Conservation (phyloP, 495 filamentous ascomycete genomes). For the Aspergillus haitiensis region DNA sequence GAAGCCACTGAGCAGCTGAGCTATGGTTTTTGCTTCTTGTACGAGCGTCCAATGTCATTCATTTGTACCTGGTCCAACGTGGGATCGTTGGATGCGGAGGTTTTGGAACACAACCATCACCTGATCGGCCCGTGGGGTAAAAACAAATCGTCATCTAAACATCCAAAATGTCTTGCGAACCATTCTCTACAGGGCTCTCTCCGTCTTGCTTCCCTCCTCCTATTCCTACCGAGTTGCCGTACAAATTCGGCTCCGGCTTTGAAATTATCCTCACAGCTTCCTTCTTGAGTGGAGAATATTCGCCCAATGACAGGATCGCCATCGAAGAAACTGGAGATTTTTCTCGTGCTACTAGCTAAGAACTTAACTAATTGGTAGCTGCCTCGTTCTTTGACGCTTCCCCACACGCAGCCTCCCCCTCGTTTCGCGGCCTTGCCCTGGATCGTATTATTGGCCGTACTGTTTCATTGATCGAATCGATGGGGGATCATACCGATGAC, state of each 20-base stretch:
- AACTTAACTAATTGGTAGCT: conserved; percentile 1
- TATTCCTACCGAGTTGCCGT: conserved; percentile 2
- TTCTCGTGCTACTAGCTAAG: neutral
- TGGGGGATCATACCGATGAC: conserved; percentile 12
- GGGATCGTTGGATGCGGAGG: conserved; percentile 4
- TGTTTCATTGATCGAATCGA: conserved; percentile 20
- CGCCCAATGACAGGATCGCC: neutral
- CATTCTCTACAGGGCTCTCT: neutral
- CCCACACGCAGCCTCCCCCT: conserved; percentile 21
- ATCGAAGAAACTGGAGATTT: conserved; percentile 4
- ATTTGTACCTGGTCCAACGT: neutral
- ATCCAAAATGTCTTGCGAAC: neutral
- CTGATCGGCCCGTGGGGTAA: conserved; percentile 17
- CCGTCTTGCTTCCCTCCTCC: neutral
- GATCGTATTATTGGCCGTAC: conserved; percentile 16
- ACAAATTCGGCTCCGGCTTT: neutral
- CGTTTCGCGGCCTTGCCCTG: conserved; percentile 14
- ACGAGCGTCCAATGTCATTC: no score
- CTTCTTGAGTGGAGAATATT: neutral
- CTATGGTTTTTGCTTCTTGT: neutral
- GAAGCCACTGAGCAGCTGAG: neutral
- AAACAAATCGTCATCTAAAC: neutral
- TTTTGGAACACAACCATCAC: conserved; percentile 9
- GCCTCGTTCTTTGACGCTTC: neutral
- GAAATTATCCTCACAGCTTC: neutral